A percentile compares a stretch with the other conserved stretches of the same genome.
Conservation (phyloP, 1,139 yeast species). For the Kodamaea anthophila region DNA sequence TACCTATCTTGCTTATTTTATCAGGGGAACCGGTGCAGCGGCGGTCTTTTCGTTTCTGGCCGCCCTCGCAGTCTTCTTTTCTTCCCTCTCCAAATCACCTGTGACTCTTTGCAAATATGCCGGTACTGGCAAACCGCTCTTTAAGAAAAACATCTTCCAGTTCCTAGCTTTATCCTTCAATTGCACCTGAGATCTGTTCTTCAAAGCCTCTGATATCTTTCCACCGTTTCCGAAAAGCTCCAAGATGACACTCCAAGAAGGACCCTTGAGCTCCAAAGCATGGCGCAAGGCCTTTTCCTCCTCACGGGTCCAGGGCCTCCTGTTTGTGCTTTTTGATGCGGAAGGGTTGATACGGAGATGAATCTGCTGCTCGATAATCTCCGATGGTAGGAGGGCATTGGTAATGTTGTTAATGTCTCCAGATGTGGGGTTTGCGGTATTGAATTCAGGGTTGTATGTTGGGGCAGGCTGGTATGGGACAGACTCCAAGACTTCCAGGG, state of each 20-base stretch:
- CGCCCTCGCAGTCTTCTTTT: constrained; percentile 21
- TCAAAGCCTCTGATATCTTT: constrained; percentile 70
- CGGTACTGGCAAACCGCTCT: constrained; percentile 68
- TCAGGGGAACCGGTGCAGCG: constrained; percentile 34
- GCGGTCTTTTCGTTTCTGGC: constrained; percentile 33
- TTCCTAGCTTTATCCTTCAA: constrained; percentile 93
- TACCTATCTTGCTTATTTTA: constrained; percentile 4
- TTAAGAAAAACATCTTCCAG: constrained; percentile 81
- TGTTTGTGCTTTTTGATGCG: constrained; percentile 24
- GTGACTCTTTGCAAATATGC: constrained; percentile 75
- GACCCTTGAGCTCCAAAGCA: constrained; percentile 80
- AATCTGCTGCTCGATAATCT: constrained; percentile 42
- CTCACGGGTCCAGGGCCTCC: constrained; percentile 81
- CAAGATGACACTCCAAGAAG: constrained; percentile 86
- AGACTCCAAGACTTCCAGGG: constrained; percentile 18
- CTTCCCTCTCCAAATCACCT: constrained; percentile 68
- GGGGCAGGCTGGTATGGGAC: constrained; percentile 1
- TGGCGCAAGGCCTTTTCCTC: constrained; percentile 82
- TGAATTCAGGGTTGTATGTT: constrained; percentile 5
- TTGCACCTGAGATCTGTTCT: constrained; percentile 84
- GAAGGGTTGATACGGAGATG: constrained; percentile 32
- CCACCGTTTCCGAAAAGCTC: constrained; percentile 94
- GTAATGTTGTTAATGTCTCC: constrained; percentile 22
- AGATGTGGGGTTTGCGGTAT: constrained; percentile 7
- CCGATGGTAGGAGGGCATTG: constrained; percentile 37